Evolutionary conservation across 345 rosid species (phyloP).

Genomic region (Sonneratia caseolaris): DNA sequence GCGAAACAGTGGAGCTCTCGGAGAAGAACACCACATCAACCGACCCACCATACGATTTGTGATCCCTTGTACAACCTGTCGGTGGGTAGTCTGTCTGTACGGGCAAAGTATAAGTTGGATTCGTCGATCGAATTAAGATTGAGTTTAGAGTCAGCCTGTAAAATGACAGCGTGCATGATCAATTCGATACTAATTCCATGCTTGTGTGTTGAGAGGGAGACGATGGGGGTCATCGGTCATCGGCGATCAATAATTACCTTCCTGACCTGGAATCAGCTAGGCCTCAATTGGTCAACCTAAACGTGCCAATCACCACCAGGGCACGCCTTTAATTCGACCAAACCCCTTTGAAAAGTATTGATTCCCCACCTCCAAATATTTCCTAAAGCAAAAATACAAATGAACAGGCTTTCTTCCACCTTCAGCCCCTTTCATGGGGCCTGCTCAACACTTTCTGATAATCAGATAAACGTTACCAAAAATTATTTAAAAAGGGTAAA

Average conservation of each 20-base stretch:
- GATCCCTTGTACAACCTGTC: no score
- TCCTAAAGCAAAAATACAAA: slow-evolving; percentile 1
- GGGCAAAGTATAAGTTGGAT: no score
- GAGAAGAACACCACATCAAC: no score
- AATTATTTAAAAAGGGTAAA: no score
- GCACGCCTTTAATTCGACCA: not conserved
- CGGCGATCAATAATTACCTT: not conserved
- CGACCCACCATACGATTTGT: no score
- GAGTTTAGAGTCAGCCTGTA: not conserved
- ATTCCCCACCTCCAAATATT: not conserved
- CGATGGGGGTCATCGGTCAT: not conserved
- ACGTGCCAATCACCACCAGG: not conserved
- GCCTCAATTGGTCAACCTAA: not conserved
- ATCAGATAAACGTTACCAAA: not conserved
- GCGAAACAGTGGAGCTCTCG: no score
- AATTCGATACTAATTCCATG: not conserved
- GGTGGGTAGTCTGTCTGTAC: no score
- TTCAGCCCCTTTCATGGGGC: not conserved
- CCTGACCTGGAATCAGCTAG: not conserved
- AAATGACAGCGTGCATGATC: not conserved
- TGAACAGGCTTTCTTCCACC: not conserved
- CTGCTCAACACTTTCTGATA: not conserved
- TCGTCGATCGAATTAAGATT: no score
- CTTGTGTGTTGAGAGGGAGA: not conserved
- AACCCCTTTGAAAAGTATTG: not conserved